A percentile compares a stretch with the other conserved stretches of the same genome.
Conservation (phyloP, 208 protist genomes). For the Angomonas ambiguus region DNA sequence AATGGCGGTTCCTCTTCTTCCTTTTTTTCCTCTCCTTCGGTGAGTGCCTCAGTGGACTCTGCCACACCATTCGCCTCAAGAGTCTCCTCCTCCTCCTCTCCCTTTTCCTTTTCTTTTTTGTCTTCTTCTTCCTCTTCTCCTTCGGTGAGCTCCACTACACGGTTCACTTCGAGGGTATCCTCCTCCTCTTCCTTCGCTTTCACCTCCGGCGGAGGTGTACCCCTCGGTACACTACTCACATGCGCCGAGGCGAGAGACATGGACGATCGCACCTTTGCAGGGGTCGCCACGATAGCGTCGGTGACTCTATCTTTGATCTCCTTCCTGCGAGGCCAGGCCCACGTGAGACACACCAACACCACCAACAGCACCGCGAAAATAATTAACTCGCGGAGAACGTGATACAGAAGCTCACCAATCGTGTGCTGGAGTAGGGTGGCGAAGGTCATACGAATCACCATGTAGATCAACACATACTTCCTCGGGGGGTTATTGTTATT, state of each 20-base stretch:
- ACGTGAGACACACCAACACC: conserved; percentile 22
- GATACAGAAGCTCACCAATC: conserved; percentile 54
- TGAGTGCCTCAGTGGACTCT: neutral
- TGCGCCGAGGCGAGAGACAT: neutral
- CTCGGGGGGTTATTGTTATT: neutral
- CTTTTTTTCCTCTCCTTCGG: neutral
- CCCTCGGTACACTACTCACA: no score
- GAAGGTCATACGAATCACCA: conserved; percentile 24
- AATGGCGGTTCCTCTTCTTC: neutral
- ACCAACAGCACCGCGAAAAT: conserved; percentile 31
- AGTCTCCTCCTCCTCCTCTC: neutral
- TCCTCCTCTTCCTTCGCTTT: no score
- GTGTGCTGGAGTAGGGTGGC: conserved; percentile 53
- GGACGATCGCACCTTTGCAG: conserved; percentile 16
- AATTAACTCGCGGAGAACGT: conserved; percentile 47
- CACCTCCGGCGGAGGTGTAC: no score
- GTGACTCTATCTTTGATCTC: conserved; percentile 25
- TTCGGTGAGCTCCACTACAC: no score
- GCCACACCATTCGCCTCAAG: neutral
- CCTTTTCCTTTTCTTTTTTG: neutral
- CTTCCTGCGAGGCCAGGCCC: conserved; percentile 36
- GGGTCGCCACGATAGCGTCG: conserved; percentile 29
- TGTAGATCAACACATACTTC: conserved; percentile 13
- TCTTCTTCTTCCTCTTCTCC: neutral
- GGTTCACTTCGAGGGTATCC: neutral